Conservation (phyloP, 2,329 filamentous ascomycete species). For the Nigrospora osmanthi region DNA sequence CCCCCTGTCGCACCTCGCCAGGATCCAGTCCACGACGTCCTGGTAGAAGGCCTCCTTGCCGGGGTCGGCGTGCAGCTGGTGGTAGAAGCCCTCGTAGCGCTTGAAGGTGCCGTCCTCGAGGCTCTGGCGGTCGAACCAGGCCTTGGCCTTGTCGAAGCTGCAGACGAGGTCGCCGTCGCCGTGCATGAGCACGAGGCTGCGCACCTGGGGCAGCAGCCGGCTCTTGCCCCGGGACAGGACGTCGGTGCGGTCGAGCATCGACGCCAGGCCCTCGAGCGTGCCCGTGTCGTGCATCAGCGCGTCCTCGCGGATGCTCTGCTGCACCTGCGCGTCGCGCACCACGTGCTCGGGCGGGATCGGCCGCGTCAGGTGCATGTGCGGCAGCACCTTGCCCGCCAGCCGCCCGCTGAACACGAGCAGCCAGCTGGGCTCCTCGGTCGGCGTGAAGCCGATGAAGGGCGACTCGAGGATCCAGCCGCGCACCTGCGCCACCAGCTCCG, state of each 20-base stretch:
- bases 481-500: constrained; percentile 50
- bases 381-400: constrained; percentile 60
- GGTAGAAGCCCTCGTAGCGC: constrained; percentile 69
- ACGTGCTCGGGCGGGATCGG: constrained; percentile 57
- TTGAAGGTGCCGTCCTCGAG: constrained; percentile 64
- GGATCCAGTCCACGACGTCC: constrained; percentile 61
- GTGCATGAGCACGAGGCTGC: constrained; percentile 64
- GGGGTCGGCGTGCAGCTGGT: constrained; percentile 61
- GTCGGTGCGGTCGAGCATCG: constrained; percentile 66
- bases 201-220: constrained; percentile 43
- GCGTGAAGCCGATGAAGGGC: constrained; percentile 71
- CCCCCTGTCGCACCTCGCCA: constrained; percentile 30
- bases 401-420: constrained; percentile 60
- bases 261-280: constrained; percentile 73
- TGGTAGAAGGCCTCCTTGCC: constrained; percentile 45
- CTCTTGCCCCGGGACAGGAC: constrained; percentile 50
- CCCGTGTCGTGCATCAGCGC: constrained; percentile 72
- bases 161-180: constrained; percentile 68
- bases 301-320: constrained; percentile 56
- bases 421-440: constrained; percentile 52
- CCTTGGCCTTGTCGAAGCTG: constrained; percentile 55
- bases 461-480: constrained; percentile 68
- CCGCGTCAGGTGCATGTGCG: constrained; percentile 58
- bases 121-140: constrained; percentile 50
- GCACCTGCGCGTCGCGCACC: constrained; percentile 58